Evolutionary conservation across 192 early-diverging fungal genomes (phyloP), one percentile per base, ranked within the genome.

Genomic region (Entomortierella parvispora): DNA sequence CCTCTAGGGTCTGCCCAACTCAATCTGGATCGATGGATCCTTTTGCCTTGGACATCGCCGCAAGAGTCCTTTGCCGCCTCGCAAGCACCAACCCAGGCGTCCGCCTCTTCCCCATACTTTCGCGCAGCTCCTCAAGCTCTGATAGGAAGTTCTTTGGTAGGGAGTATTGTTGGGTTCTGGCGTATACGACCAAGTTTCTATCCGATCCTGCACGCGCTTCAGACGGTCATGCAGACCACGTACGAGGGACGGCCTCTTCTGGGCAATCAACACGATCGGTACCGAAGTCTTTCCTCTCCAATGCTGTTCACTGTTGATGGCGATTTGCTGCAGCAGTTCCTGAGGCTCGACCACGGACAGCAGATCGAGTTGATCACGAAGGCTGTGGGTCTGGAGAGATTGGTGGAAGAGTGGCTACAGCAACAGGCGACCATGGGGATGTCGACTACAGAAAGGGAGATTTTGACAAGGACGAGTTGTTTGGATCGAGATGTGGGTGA

Each of bases 131-230:
- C 74, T 14, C 74, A 77, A 15, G 74, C 74, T 10, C 54, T 77
- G 4, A 42, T 77, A 0, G 74, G 57, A 7, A 62, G 62, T 31
- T 55, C 65, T 1, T 6, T 68, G 14, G 43, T 53, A 2, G 74
- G 74, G 2, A 68, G 74, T 29, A 40, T 77, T 11, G 17, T 64
- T 20, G 74, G 74, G 17, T 64, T 77, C 48, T 77, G 74, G 74
- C 45, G 60, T 18, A 46, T 77, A 22, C 9, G 57, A 4, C 60
- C 59, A 11, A n/a, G 14, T 3, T 40, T 66, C 3, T 77, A 64
- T 18, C 23, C 26, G 26, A 61, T 77, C 26, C 48, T 77, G 9
- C 32, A 31, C 7, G 7, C 43, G 7, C 47, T 77, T 1, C 74
- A 77, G 44, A 55, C 20, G 8, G 31, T 43, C 0, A 25, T 77